A percentile compares a stretch with the other conserved stretches of the same genome.
Evolutionary conservation across 306 rosid genomes (phyloP).

Genomic region (Corylus avellana): DNA sequence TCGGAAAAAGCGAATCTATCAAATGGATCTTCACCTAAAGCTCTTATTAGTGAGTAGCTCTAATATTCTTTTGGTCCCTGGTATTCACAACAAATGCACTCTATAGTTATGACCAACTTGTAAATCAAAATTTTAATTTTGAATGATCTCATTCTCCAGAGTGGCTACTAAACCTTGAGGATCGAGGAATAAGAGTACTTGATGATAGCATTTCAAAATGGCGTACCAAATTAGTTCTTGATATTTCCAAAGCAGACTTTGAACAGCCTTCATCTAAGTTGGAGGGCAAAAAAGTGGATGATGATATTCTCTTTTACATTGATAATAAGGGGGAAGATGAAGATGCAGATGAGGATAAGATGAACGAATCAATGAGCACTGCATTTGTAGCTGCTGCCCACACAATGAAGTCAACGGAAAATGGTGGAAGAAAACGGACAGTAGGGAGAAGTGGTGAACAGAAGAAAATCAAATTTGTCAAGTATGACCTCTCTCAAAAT

Average conservation of each 20-base stretch:
- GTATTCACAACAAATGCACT: not conserved
- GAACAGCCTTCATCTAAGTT: conserved; percentile 32
- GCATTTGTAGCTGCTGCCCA: conserved; percentile 58
- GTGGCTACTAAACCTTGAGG: conserved; percentile 70
- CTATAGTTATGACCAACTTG: conserved; percentile 19
- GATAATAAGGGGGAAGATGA: conserved; percentile 53
- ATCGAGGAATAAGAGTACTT: conserved; percentile 59
- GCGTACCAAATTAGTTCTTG: conserved; percentile 39
- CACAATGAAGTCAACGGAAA: conserved; percentile 41
- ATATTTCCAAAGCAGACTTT: conserved; percentile 28
- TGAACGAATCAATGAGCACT: conserved; percentile 42
- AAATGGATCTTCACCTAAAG: conserved; percentile 51
- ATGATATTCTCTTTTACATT: conserved; percentile 51
- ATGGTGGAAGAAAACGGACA: conserved; percentile 49
- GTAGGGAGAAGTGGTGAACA: conserved; percentile 33
- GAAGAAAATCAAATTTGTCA: conserved; percentile 50
- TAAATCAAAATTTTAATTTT: conserved; percentile 18
- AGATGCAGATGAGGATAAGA: conserved; percentile 31
- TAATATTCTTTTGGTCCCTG: not conserved
- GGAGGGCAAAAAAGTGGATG: conserved; percentile 40
- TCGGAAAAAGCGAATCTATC: conserved; percentile 44
- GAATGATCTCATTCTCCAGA: conserved; percentile 42
- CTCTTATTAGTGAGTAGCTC: conserved; percentile 56
- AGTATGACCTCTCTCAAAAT: conserved; percentile 42
- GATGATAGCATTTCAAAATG: conserved; percentile 44